A percentile compares a stretch with the other conserved stretches of the same genome.
Evolutionary conservation across 2,329 filamentous ascomycete species (phyloP).

Genomic region (Aspergillus nomiae): DNA sequence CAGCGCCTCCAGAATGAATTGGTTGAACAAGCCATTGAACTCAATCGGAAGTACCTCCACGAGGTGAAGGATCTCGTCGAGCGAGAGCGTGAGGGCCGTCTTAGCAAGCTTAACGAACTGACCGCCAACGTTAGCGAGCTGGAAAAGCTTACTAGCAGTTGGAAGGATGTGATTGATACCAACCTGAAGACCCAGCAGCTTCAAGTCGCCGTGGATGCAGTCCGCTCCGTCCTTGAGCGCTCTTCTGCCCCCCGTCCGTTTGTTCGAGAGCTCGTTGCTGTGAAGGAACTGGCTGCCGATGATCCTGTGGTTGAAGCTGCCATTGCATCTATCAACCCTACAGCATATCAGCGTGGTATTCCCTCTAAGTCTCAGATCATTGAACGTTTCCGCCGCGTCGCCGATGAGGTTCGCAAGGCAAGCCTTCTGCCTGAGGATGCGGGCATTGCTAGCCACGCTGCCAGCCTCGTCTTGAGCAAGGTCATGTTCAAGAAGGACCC

Average conservation of each 20-base stretch:
- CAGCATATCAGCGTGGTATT: slow-evolving; percentile 89
- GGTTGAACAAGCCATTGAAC: slow-evolving; percentile 82
- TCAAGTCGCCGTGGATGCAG: slow-evolving; percentile 91
- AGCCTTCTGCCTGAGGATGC: slow-evolving; percentile 89
- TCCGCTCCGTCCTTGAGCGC: slow-evolving; percentile 79
- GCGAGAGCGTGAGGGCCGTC: slow-evolving; percentile 79
- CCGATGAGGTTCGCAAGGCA: slow-evolving; percentile 90
- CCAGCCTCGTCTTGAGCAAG: slow-evolving; percentile 86
- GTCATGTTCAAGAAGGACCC: slow-evolving; percentile 95
- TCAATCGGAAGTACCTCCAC: slow-evolving; percentile 81
- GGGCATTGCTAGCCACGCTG: slow-evolving; percentile 90
- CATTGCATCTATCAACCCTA: slow-evolving; percentile 93
- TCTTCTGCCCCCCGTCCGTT: slow-evolving; percentile 78
- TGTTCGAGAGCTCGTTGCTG: slow-evolving; percentile 85
- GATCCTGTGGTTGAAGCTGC: slow-evolving; percentile 88
- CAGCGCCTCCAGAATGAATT: slow-evolving; percentile 82
- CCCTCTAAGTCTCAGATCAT: slow-evolving; percentile 82
- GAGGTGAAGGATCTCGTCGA: slow-evolving; percentile 83
- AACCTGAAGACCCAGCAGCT: slow-evolving; percentile 95
- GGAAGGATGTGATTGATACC: slow-evolving; percentile 86
- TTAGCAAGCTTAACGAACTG: slow-evolving; percentile 82
- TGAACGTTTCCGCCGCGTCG: slow-evolving; percentile 93
- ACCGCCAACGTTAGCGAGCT: slow-evolving; percentile 77
- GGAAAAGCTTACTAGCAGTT: slow-evolving; percentile 82
- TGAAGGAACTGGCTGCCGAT: slow-evolving; percentile 86